Evolutionary conservation across 352 stramenopile species (phyloP).

Genomic region (Globisporangium nunn): DNA sequence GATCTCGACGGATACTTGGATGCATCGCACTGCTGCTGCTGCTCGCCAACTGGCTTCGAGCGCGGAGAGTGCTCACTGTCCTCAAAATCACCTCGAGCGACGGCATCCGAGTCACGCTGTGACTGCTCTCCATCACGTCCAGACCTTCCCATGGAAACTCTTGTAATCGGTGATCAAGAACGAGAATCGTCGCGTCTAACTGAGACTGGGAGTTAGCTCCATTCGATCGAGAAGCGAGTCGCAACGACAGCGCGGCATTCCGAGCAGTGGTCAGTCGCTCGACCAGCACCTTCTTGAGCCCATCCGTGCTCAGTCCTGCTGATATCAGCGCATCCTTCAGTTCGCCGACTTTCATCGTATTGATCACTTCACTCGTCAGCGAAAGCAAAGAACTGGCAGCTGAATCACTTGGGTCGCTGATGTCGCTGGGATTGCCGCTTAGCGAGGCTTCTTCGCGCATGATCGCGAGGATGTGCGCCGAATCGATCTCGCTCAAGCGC

Average conservation of each 20-base stretch:
- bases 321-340: slow-evolving; percentile 27
- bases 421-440: not conserved
- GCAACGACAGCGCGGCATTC: slow-evolving; percentile 10
- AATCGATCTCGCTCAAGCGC: slow-evolving; percentile 8
- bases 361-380: slow-evolving; percentile 23
- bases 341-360: slow-evolving; percentile 36
- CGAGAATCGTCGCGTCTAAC: slow-evolving; percentile 40
- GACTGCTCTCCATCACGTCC: slow-evolving; percentile 31
- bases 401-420: not conserved
- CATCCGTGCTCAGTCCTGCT: slow-evolving; percentile 24
- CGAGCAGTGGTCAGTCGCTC: slow-evolving; percentile 29
- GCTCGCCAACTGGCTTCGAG: not conserved
- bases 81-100: slow-evolving; percentile 52
- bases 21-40: not conserved
- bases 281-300: slow-evolving; percentile 47
- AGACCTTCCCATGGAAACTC: slow-evolving; percentile 82
- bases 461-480: slow-evolving; percentile 9
- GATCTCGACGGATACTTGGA: slow-evolving; percentile 18
- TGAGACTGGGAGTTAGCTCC: not conserved
- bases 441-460: slow-evolving; percentile 4
- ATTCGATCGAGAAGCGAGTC: slow-evolving; percentile 5
- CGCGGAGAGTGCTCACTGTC: slow-evolving; percentile 13
- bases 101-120: slow-evolving; percentile 63
- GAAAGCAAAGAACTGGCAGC: slow-evolving; percentile 9
- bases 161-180: slow-evolving; percentile 55